These are phyloP conservation scores for Mycena rosella DNA, from an alignment of 768 basidiomycete genomes.

Conservation along the genomic window DNA sequence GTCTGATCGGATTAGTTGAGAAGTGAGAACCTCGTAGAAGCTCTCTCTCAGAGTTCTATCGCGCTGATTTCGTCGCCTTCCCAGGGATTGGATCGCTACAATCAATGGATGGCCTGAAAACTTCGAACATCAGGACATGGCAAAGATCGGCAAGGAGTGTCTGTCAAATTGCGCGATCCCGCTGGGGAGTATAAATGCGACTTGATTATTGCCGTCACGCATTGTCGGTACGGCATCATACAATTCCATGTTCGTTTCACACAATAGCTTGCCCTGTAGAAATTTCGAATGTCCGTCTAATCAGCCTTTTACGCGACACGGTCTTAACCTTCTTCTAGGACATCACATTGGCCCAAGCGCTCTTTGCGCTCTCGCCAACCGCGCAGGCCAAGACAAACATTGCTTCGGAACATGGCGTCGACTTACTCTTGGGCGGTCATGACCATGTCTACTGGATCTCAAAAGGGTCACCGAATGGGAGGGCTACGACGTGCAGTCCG, in stretches of 20 bases:
- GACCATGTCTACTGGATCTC: slow-evolving; percentile 71
- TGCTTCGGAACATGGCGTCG: slow-evolving; percentile 17
- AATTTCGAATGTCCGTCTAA: slow-evolving; percentile 44
- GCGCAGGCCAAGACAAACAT: slow-evolving; percentile 47
- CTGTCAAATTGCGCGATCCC: slow-evolving; percentile 67
- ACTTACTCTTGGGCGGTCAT: slow-evolving; percentile 54
- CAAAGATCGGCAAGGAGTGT: slow-evolving; percentile 66
- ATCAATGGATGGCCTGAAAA: slow-evolving; percentile 74
- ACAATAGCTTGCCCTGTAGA: slow-evolving; percentile 30
- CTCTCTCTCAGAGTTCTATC: slow-evolving; percentile 11
- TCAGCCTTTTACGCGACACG: slow-evolving; percentile 1
- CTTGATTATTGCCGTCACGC: slow-evolving; percentile 31
- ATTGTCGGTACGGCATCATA: slow-evolving; percentile 17
- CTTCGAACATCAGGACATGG: slow-evolving; percentile 72
- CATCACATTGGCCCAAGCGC: slow-evolving; percentile 59
- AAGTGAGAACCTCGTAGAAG: slow-evolving; percentile 57
- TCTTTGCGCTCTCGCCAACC: slow-evolving; percentile 56
- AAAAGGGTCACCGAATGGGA: slow-evolving; percentile 62
- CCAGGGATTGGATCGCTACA: slow-evolving; percentile 50
- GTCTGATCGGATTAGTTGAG: slow-evolving; percentile 77
- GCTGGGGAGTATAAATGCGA: slow-evolving; percentile 29
- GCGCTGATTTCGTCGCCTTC: slow-evolving; percentile 7
- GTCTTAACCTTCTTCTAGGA: slow-evolving; percentile 51
- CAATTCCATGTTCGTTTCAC: slow-evolving; percentile 11
- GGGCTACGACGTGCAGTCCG: slow-evolving; percentile 54